Evolutionary conservation across 73 alveolate species (phyloP).

Genomic region (Urostyla sp.): DNA sequence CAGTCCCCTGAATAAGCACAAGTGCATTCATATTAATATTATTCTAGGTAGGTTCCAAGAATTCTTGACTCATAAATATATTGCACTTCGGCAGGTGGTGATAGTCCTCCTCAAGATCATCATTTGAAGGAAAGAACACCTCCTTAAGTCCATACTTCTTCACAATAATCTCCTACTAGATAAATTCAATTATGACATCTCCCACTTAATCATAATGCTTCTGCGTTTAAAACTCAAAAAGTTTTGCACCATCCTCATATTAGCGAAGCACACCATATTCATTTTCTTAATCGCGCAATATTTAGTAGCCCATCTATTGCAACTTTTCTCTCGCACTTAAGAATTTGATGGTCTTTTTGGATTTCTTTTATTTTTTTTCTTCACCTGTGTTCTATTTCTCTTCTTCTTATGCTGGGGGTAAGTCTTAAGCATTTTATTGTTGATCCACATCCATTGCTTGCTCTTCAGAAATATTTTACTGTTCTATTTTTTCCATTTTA

Average conservation of each 20-base stretch:
- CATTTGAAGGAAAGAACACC: conserved; percentile 53
- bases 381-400: too few species aligned
- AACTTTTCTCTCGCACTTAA: not conserved
- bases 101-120: conserved; percentile 30
- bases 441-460: not conserved
- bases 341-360: too few species aligned
- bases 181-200: conserved; percentile 43
- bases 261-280: conserved; percentile 30
- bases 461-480: not conserved
- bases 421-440: too few species aligned
- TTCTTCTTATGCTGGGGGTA: too few species aligned
- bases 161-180: conserved; percentile 52
- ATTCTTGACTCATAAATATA: conserved; percentile 57
- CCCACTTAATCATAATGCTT: conserved; percentile 69
- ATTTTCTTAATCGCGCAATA: not conserved
- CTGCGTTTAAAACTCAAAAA: conserved; percentile 58
- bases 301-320: conserved; percentile 10
- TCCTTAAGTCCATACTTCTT: conserved; percentile 47
- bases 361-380: too few species aligned
- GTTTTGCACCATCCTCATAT: conserved; percentile 11
- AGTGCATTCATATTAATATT: conserved; percentile 36
- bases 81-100: conserved; percentile 31
- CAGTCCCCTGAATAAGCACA: conserved; percentile 83
- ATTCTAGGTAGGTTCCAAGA: conserved; percentile 7
- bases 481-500: too few species aligned